Evolutionary conservation across 2,329 filamentous ascomycete species (phyloP), one percentile per base, ranked within the genome.

Genomic region (Aspergillus viridinutans): DNA sequence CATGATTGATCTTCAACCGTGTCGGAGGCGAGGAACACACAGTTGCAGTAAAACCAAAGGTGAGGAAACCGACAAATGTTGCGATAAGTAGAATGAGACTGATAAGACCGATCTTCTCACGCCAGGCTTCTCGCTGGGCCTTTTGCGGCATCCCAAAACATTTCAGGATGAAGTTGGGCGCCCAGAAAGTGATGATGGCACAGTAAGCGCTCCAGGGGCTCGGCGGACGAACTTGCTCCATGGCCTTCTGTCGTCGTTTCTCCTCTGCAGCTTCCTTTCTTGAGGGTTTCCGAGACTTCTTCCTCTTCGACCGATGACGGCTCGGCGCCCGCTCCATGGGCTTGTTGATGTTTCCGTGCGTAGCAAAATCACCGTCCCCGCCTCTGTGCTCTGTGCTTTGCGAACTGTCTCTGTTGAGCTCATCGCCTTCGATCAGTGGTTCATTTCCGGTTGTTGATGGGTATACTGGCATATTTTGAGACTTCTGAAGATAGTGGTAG

Each of bases 141-240:
- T 90, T 94, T 49, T 90, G 83, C 7, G 86, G 85, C 81, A 90
- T 95, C 42, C 92, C 92, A 68, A 92, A 94, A 75, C 90, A 96
- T 63, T 83, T 85, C 54, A 99, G 80, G 28, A 97, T 76, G 60
- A 93, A 89, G 70, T 92, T 88, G 0, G 94, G 94, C 57, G 86
- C 89, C 92, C 94, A 97, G 69, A 97, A 97, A 0, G 94, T 99
- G 63, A 99, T 78, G 61, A 96, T 85, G 50, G 90, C 88, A 75
- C 94, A 99, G 78, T 99, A 99, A 3, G 95, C 87, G 67, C 92
- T 95, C 94, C 94, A 99, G 40, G 95, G 75, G 69, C 90, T 96
- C 0, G 91, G 92, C 2, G 93, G 90, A 2, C 86, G 84, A 51
- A 90, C 81, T 56, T 85, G 78, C 56, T 89, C 84, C 60, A 82